Evolutionary conservation across 2,329 filamentous ascomycete genomes (phyloP).

Genomic region (Ploettnerulaceae sp.): DNA sequence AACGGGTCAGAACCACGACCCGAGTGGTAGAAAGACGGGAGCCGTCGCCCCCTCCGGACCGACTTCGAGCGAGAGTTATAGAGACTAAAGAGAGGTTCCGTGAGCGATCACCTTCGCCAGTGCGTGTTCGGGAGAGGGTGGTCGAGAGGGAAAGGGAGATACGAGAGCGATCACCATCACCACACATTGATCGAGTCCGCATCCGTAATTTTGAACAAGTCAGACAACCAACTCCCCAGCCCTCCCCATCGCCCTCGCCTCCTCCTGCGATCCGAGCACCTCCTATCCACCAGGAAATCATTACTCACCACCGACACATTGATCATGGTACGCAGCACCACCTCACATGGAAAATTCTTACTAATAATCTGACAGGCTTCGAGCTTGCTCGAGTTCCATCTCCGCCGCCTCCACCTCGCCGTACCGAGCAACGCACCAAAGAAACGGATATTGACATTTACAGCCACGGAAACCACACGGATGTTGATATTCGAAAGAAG

Average conservation of each 20-base stretch:
- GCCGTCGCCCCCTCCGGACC: conserved; percentile 27
- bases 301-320: conserved; percentile 75
- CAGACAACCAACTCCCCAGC: conserved; percentile 19
- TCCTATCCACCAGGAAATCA: conserved; percentile 81
- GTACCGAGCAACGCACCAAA: conserved; percentile 21
- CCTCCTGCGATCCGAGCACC: conserved; percentile 61
- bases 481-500: conserved; percentile 47
- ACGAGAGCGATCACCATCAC: conserved; percentile 28
- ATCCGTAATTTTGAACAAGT: conserved; percentile 28
- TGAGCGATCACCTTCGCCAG: conserved; percentile 28
- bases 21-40: conserved; percentile 27
- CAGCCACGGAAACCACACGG: conserved; percentile 48
- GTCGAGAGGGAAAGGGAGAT: conserved; percentile 25
- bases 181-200: conserved; percentile 29
- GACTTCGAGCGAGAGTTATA: conserved; percentile 30
- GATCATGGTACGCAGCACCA: conserved; percentile 64
- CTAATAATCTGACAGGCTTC: conserved; percentile 28
- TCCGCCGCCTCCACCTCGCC: conserved; percentile 32
- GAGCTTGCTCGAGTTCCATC: conserved; percentile 26
- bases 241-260: conserved; percentile 29
- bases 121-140: conserved; percentile 29
- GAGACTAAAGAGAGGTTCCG: conserved; percentile 31
- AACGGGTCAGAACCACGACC: conserved; percentile 19
- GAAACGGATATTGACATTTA: conserved; percentile 61
- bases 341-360: conserved; percentile 2